Percentiles rank a stretch among this genome's conserved stretches.
Conservation (phyloP, 1,139 yeast genomes). For the Hemisphaericaspora xylofermentans region DNA sequence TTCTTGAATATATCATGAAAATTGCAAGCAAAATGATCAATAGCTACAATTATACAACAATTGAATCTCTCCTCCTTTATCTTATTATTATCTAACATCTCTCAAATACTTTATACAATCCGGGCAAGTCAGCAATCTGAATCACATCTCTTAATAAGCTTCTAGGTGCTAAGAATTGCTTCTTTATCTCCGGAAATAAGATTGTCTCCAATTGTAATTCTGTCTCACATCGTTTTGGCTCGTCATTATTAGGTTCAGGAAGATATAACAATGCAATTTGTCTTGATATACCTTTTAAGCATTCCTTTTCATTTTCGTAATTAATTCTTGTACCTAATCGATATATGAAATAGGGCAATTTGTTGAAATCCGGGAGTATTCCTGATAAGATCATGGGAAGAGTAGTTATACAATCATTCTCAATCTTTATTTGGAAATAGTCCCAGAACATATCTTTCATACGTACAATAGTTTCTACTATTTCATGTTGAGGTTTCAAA, state of each 20-base stretch:
- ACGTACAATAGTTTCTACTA: slow-evolving; percentile 29
- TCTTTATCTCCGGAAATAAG: slow-evolving; percentile 66
- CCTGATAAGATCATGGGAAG: slow-evolving; percentile 70
- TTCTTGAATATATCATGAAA: too few relatives aligned
- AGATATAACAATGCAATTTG: slow-evolving; percentile 74
- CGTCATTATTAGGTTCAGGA: slow-evolving; percentile 53
- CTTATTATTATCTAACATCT: slow-evolving; percentile 78
- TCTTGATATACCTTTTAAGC: slow-evolving; percentile 61
- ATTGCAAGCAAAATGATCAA: too few relatives aligned
- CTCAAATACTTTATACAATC: slow-evolving; percentile 87
- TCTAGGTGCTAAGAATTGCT: slow-evolving; percentile 64
- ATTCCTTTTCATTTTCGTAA: slow-evolving; percentile 65
- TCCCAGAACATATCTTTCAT: slow-evolving; percentile 80
- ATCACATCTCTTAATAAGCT: slow-evolving; percentile 54
- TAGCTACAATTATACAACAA: too few relatives aligned
- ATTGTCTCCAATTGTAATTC: slow-evolving; percentile 50
- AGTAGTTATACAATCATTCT: slow-evolving; percentile 34
- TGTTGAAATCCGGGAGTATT: slow-evolving; percentile 59
- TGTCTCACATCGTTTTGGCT: slow-evolving; percentile 18
- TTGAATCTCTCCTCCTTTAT: too few relatives aligned
- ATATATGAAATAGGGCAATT: slow-evolving; percentile 67
- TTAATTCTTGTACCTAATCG: slow-evolving; percentile 58
- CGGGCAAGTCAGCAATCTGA: slow-evolving; percentile 90
- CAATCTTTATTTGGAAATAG: slow-evolving; percentile 61
- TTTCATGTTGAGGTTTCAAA: slow-evolving; percentile 18